These are phyloP conservation scores for Kwoniella sp. DNA, from an alignment of 768 basidiomycete genomes.

Conservation along the genomic window DNA sequence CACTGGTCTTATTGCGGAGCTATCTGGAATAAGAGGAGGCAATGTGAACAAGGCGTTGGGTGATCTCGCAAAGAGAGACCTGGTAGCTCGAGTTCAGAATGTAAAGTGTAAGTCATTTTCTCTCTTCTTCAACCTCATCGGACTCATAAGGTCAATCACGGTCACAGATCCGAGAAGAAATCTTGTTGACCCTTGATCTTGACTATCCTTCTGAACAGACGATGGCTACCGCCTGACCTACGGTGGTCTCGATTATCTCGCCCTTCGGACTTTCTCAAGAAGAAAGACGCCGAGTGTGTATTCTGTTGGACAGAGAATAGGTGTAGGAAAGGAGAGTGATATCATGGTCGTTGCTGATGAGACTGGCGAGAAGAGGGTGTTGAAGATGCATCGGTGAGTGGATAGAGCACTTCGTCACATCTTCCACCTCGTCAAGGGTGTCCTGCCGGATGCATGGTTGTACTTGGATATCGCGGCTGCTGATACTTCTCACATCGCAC, in stretches of 20 bases:
- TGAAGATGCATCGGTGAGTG: constrained; percentile 86
- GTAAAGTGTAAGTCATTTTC: constrained; percentile 86
- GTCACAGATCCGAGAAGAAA: too few species aligned
- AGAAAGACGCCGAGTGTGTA: constrained; percentile 71
- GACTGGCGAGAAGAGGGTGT: constrained; percentile 80
- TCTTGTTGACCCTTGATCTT: too few species aligned
- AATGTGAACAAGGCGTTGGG: constrained; percentile 92
- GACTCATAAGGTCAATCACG: too few species aligned
- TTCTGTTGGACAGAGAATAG: constrained; percentile 95
- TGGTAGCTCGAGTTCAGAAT: constrained; percentile 87
- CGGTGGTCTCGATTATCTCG: constrained; percentile 96
- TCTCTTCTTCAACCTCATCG: too few species aligned
- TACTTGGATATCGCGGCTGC: too few species aligned
- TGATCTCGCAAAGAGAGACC: constrained; percentile 83
- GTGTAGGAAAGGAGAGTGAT: constrained; percentile 98
- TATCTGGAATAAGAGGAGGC: constrained; percentile 87
- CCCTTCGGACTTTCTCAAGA: constrained; percentile 89
- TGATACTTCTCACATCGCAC: neutral
- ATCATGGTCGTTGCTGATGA: constrained; percentile 64
- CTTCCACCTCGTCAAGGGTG: neutral
- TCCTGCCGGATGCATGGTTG: neutral
- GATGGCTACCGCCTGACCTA: constrained; percentile 97
- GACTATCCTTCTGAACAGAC: too few species aligned
- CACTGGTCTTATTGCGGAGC: constrained; percentile 80
- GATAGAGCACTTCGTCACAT: neutral